Conservation (phyloP, 2,329 filamentous ascomycete species). For the Penicillium sp. region DNA sequence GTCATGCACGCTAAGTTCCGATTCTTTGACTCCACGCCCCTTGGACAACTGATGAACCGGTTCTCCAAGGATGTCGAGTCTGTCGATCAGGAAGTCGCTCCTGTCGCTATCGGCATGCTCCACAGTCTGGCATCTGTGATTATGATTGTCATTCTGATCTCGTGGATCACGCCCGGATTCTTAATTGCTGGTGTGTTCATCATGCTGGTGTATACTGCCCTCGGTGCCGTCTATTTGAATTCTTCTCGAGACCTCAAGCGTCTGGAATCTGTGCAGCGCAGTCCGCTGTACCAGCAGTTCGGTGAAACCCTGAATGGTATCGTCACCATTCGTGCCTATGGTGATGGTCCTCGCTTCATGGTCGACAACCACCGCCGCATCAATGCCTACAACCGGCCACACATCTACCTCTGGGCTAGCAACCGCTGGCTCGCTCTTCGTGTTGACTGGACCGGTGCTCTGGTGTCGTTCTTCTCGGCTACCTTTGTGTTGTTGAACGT, state of each 20-base stretch:
- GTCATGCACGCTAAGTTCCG: constrained; percentile 90
- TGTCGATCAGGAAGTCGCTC: constrained; percentile 92
- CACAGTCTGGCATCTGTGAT: constrained; percentile 67
- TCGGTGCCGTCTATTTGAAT: constrained; percentile 83
- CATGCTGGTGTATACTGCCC: constrained; percentile 72
- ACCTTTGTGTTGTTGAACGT: constrained; percentile 84
- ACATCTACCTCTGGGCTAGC: constrained; percentile 93
- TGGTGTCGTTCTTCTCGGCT: constrained; percentile 91
- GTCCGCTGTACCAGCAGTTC: constrained; percentile 95
- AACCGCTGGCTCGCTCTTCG: constrained; percentile 96
- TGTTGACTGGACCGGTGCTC: constrained; percentile 82
- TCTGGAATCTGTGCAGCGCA: constrained; percentile 88
- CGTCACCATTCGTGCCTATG: constrained; percentile 94
- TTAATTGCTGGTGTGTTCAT: constrained; percentile 84
- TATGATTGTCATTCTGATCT: constrained; percentile 85
- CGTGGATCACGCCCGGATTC: constrained; percentile 84
- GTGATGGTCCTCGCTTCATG: constrained; percentile 89
- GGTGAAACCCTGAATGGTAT: constrained; percentile 93
- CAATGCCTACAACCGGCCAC: constrained; percentile 87
- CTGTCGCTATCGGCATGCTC: constrained; percentile 75
- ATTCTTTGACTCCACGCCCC: constrained; percentile 94
- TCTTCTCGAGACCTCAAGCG: constrained; percentile 95
- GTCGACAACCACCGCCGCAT: constrained; percentile 84
- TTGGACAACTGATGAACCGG: constrained; percentile 95
- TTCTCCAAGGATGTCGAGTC: constrained; percentile 98